Conservation (phyloP, 177 flowering plant genomes). For the Vitis hybrid region DNA sequence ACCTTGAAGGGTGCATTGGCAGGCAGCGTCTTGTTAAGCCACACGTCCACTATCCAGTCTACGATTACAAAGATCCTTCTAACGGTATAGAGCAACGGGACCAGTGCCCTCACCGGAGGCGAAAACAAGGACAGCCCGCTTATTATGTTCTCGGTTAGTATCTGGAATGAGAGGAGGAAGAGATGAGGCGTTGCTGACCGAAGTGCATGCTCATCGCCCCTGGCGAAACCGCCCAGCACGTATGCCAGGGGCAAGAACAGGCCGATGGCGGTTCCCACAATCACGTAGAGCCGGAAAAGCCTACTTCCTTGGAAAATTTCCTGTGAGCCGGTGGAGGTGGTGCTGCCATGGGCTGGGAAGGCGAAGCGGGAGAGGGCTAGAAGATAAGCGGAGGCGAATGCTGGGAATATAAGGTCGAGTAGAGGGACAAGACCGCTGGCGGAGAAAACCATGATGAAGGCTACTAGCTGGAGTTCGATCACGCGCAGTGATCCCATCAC, state of each 20-base stretch:
- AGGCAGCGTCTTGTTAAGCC: slow-evolving; percentile 70
- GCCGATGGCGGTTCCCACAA: slow-evolving; percentile 73
- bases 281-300: slow-evolving; percentile 55
- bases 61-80: slow-evolving; percentile 67
- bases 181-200: slow-evolving; percentile 83
- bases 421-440: slow-evolving; percentile 90
- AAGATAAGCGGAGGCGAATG: slow-evolving; percentile 57
- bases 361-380: slow-evolving; percentile 59
- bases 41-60: slow-evolving; percentile 79
- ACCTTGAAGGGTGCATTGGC: slow-evolving; percentile 63
- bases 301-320: slow-evolving; percentile 57
- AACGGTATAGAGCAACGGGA: slow-evolving; percentile 80
- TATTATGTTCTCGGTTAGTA: slow-evolving; percentile 80
- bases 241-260: slow-evolving; percentile 89
- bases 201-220: slow-evolving; percentile 85
- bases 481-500: slow-evolving; percentile 88
- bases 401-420: slow-evolving; percentile 74
- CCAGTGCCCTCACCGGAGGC: slow-evolving; percentile 83
- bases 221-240: slow-evolving; percentile 92
- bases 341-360: slow-evolving; percentile 52
- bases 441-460: slow-evolving; percentile 94
- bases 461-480: slow-evolving; percentile 89
- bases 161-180: slow-evolving; percentile 84
- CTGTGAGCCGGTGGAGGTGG: slow-evolving; percentile 8
- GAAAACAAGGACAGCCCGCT: slow-evolving; percentile 84